Evolutionary conservation across 179 eudicot genomes (phyloP).

Genomic region (Carnegiea gigantea): DNA sequence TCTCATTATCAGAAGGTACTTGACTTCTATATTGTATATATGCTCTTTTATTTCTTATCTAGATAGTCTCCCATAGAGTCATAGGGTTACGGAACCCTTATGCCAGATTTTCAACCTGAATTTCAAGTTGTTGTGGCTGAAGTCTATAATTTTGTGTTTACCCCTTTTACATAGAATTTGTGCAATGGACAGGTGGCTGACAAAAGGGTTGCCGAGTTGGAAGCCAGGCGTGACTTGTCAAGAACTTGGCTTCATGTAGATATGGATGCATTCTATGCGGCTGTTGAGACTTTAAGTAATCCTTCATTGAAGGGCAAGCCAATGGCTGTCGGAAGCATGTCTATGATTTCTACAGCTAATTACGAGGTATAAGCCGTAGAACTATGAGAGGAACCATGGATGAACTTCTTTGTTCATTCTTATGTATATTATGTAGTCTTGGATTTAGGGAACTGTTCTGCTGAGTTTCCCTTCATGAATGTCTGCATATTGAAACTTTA

Average conservation of each 20-base stretch:
- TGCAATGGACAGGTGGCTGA: conserved; percentile 69
- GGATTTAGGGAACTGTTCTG: not conserved
- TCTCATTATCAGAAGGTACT: conserved; percentile 79
- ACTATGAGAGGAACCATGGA: conserved; percentile 1
- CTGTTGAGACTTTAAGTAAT: conserved; percentile 88
- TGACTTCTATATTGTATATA: not conserved
- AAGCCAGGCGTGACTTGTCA: conserved; percentile 84
- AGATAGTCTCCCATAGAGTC: not conserved
- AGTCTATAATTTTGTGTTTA: not conserved
- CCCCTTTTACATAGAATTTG: conserved; percentile 7
- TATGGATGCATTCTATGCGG: conserved; percentile 99
- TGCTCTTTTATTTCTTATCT: not conserved
- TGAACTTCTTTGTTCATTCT: not conserved
- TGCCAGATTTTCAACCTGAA: not conserved
- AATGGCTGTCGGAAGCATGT: conserved; percentile 97
- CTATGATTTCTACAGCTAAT: conserved; percentile 96
- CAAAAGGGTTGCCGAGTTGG: conserved; percentile 66
- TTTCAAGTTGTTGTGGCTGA: not conserved
- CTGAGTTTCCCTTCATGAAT: not conserved
- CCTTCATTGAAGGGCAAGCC: conserved; percentile 76
- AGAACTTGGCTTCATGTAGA: conserved; percentile 96
- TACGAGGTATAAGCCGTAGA: conserved; percentile 64
- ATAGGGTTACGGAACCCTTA: not conserved
- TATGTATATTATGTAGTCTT: conserved; percentile 8
- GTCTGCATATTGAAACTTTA: not conserved